Conservation (phyloP, 2,329 filamentous ascomycete species). For the Scedosporium apiospermum region DNA sequence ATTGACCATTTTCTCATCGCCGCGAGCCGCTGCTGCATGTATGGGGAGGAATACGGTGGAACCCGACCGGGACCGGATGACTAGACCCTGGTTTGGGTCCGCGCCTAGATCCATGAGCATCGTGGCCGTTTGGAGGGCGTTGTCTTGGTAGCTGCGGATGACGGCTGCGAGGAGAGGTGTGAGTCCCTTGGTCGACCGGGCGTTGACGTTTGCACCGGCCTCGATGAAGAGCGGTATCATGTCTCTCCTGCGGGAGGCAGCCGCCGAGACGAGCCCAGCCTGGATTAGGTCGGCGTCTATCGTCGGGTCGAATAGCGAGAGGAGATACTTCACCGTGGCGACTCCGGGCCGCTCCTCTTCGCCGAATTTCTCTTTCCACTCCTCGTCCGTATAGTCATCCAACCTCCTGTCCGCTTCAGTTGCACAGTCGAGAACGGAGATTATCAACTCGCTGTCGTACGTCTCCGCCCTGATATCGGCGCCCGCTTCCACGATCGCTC, state of each 20-base stretch:
- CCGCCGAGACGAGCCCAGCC: background rate
- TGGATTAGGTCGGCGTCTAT: background rate
- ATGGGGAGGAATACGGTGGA: slow-evolving; percentile 23
- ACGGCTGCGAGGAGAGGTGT: background rate
- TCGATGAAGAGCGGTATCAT: background rate
- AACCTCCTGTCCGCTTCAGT: no score
- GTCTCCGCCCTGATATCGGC: no score
- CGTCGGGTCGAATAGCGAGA: background rate
- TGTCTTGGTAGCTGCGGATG: background rate
- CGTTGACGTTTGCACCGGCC: slow-evolving; percentile 21
- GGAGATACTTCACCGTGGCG: background rate
- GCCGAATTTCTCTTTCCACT: no score
- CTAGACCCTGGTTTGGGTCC: slow-evolving; percentile 7
- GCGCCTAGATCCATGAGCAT: slow-evolving; percentile 24
- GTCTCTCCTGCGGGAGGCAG: background rate
- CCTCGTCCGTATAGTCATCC: no score
- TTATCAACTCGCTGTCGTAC: no score
- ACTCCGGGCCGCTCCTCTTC: background rate
- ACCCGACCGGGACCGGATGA: background rate
- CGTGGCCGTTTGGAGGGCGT: slow-evolving; percentile 12
- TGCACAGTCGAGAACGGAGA: no score
- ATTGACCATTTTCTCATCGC: slow-evolving; percentile 23
- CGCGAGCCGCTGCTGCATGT: slow-evolving; percentile 25
- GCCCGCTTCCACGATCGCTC: background rate
- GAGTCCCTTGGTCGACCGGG: background rate